These are phyloP conservation scores for Candida pseudoviswanathii DNA, from an alignment of 1,139 yeast genomes.

Conservation along the genomic window DNA sequence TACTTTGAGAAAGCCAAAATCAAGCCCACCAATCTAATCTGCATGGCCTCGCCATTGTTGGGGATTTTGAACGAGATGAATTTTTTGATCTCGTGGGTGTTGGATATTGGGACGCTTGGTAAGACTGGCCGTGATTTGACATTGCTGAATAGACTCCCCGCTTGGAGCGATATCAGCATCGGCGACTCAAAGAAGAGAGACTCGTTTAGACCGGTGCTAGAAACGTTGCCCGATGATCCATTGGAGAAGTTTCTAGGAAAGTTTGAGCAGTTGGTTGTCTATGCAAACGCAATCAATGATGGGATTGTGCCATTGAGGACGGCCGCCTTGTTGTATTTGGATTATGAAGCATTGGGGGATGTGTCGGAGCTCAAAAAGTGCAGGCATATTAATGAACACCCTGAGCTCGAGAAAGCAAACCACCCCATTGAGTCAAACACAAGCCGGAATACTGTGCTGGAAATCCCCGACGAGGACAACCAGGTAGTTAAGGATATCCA, in stretches of 20 bases:
- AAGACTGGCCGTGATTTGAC: slow-evolving; percentile 92
- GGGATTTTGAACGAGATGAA: slow-evolving; percentile 89
- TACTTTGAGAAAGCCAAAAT: slow-evolving; percentile 56
- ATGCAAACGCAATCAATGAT: slow-evolving; percentile 83
- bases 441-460: slow-evolving; percentile 13
- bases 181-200: slow-evolving; percentile 18
- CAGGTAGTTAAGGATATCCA: slow-evolving; percentile 5
- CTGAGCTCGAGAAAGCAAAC: slow-evolving; percentile 16
- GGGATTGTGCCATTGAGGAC: slow-evolving; percentile 89
- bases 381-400: slow-evolving; percentile 15
- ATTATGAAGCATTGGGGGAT: slow-evolving; percentile 45
- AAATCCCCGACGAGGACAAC: slow-evolving; percentile 15
- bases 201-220: slow-evolving; percentile 60
- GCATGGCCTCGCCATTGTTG: slow-evolving; percentile 84
- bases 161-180: slow-evolving; percentile 16
- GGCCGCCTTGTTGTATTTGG: slow-evolving; percentile 53
- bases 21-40: slow-evolving; percentile 70
- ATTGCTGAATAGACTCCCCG: slow-evolving; percentile 38
- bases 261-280: slow-evolving; percentile 70
- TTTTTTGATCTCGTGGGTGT: slow-evolving; percentile 75
- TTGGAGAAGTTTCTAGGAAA: slow-evolving; percentile 63
- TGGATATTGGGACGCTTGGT: slow-evolving; percentile 87
- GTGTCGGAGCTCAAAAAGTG: slow-evolving; percentile 28
- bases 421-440: slow-evolving; percentile 16
- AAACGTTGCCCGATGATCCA: slow-evolving; percentile 76